Base-by-base conservation (phyloP, 2,329 filamentous ascomycete genomes). In the Fusarium tanahbumbuense region DNA sequence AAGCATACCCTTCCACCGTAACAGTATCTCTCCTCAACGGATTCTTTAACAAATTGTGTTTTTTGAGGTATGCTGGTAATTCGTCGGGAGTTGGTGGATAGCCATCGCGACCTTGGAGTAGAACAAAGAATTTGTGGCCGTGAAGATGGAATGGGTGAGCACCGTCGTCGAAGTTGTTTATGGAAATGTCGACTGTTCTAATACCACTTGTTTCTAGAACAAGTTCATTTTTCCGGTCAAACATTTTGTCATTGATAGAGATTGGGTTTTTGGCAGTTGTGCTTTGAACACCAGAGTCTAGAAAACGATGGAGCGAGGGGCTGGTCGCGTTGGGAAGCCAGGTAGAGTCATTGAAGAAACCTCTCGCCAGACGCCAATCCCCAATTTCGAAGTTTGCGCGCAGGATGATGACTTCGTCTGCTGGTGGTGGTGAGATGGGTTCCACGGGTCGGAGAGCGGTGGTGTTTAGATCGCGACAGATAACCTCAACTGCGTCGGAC, bases 141-240 rank as follows among this genome's bases (percentile, higher is more conserved):
- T 91, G 90, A 1, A 91, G 79, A 77, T 91, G 88, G 32, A 81
- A 81, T 0, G 79, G 79, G 23, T 81, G 80, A 1, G 75, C 76
- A 8, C 79, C 73, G 45, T 90, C 82, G 75, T 91, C 87, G 9
- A 87, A 89, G 45, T 85, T 72, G 48, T 89, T 89, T 76, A 90
- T 90, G 67, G 89, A 82, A 28, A 86, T 84, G 3, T 88, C 87
- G 37, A 88, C 82, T 37, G 82, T 82, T 30, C 87, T 81, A 28
- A 88, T 81, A 53, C 87, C 85, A 1, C 79, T 78, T 4, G 84
- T 81, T 64, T 89, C 81, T 27, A 86, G 73, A 41, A 87, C 83
- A 47, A 85, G 83, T 20, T 84, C 80, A 1, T 44, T 67, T 1
- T 65, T 57, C 2, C 53, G 70, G 32, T 78, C 62, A 20, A 80